A percentile compares a stretch with the other conserved stretches of the same genome.
These are phyloP conservation scores for Arctostaphylos glauca DNA, from an alignment of 148 eudicot genomes.

Conservation along the genomic window DNA sequence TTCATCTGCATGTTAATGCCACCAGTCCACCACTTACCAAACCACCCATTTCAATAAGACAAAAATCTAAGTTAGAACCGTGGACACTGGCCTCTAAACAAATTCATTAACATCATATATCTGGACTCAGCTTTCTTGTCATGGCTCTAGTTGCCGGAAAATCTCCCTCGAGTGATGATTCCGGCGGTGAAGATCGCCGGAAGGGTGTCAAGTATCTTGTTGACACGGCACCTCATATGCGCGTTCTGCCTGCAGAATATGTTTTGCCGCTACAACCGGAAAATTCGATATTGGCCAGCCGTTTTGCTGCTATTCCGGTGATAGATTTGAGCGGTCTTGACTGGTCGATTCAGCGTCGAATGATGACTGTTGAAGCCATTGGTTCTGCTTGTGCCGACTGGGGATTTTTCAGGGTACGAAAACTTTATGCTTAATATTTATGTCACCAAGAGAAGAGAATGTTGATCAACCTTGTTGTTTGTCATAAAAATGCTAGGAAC, in stretches of 20 bases:
- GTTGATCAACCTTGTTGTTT: too few relatives aligned
- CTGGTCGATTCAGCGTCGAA: neutral
- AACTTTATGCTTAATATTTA: neutral
- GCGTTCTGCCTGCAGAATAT: neutral
- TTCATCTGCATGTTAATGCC: conserved; percentile 7
- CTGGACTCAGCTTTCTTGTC: neutral
- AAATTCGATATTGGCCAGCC: neutral
- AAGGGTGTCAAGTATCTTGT: conserved; percentile 13
- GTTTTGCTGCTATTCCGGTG: conserved; percentile 10
- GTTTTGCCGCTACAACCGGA: neutral
- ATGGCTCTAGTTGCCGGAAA: neutral
- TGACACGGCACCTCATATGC: neutral
- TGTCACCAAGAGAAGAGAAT: neutral
- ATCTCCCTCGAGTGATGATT: neutral
- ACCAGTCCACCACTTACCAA: neutral
- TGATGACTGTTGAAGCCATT: conserved; percentile 13
- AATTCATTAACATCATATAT: neutral
- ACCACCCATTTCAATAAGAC: too few relatives aligned
- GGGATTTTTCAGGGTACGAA: conserved; percentile 28
- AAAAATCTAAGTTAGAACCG: neutral
- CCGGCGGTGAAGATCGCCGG: neutral
- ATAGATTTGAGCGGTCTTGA: conserved; percentile 24
- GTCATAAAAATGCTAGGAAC: too few relatives aligned
- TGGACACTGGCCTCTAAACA: neutral
- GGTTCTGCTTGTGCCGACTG: conserved; percentile 24